Percentiles rank a stretch among this genome's conserved stretches.
Evolutionary conservation across 2,329 filamentous ascomycete genomes (phyloP).

Genomic region (Curvularia eragrostidis): DNA sequence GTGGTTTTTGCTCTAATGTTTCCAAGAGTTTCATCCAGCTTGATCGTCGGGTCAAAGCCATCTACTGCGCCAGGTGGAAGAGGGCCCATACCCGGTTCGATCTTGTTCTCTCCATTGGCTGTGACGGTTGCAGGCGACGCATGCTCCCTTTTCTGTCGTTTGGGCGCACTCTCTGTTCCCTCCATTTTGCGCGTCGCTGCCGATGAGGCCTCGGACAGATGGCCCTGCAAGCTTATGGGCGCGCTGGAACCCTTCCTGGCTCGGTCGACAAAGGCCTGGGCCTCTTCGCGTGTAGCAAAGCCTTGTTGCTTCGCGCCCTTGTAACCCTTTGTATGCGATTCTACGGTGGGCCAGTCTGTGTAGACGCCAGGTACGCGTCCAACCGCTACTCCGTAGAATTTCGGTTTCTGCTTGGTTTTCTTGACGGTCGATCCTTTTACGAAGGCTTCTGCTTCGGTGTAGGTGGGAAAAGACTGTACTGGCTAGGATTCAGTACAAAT

Average conservation of each 20-base stretch:
- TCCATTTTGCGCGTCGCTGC: slow-evolving; percentile 20
- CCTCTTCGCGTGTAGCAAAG: slow-evolving; percentile 66
- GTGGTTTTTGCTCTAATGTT: slow-evolving; percentile 63
- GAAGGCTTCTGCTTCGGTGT: slow-evolving; percentile 80
- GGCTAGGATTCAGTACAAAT: slow-evolving; percentile 9
- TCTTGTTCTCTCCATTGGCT: slow-evolving; percentile 23
- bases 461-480: slow-evolving; percentile 82
- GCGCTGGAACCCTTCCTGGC: slow-evolving; percentile 37
- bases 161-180: slow-evolving; percentile 34
- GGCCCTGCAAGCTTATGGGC: slow-evolving; percentile 37
- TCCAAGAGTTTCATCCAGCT: slow-evolving; percentile 61
- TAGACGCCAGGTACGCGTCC: slow-evolving; percentile 68
- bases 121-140: slow-evolving; percentile 20
- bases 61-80: slow-evolving; percentile 64
- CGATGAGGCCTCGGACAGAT: slow-evolving; percentile 38
- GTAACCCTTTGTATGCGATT: slow-evolving; percentile 75
- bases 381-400: slow-evolving; percentile 67
- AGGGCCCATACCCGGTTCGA: slow-evolving; percentile 62
- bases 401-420: slow-evolving; percentile 52
- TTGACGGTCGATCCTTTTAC: slow-evolving; percentile 64
- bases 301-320: slow-evolving; percentile 66
- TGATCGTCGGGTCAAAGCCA: slow-evolving; percentile 66
- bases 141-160: slow-evolving; percentile 49
- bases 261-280: slow-evolving; percentile 72
- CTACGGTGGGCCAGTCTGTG: slow-evolving; percentile 71